phyloP scores from a whole-genome alignment of 139 green algal species.

The Chlamydomonas incerta region DNA sequence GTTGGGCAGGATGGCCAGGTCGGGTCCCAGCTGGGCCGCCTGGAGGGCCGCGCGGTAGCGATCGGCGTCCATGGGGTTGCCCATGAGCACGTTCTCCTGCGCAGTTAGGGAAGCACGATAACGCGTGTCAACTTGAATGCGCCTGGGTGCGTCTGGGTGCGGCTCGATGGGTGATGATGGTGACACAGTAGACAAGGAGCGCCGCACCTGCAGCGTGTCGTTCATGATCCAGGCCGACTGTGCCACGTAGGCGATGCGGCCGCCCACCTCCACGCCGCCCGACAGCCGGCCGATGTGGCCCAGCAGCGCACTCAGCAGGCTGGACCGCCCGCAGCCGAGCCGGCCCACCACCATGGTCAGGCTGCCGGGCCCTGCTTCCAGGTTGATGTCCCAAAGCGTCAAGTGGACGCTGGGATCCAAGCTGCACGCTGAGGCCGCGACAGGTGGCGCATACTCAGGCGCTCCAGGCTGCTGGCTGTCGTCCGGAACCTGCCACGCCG shows the following conservation, averaged over 20 bases:
- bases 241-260: slow-evolving; percentile 81
- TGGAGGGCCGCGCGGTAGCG: slow-evolving; percentile 56
- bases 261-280: slow-evolving; percentile 65
- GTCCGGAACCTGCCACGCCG: too few relatives aligned
- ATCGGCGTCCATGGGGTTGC: slow-evolving; percentile 51
- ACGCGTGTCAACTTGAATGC: too few relatives aligned
- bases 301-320: slow-evolving; percentile 81
- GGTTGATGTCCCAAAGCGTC: slow-evolving; percentile 55
- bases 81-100: slow-evolving; percentile 83
- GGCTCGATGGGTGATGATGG: too few relatives aligned
- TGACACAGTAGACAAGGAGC: too few relatives aligned
- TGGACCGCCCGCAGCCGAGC: slow-evolving; percentile 86
- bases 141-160: too few relatives aligned
- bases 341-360: slow-evolving; percentile 85
- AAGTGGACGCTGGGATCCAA: too few relatives aligned
- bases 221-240: slow-evolving; percentile 95
- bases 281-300: slow-evolving; percentile 68
- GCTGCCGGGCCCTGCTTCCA: slow-evolving; percentile 51
- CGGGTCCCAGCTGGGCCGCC: slow-evolving; percentile 65
- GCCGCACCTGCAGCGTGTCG: slow-evolving; percentile 74
- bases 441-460: too few relatives aligned
- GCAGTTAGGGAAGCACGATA: too few relatives aligned
- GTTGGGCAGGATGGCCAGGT: slow-evolving; percentile 81
- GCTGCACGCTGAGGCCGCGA: too few relatives aligned
- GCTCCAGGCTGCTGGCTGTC: too few relatives aligned